Percentiles rank a stretch among this genome's conserved stretches.
Evolutionary conservation across 768 basidiomycete species (phyloP).

Genomic region (Suillus subluteus): DNA sequence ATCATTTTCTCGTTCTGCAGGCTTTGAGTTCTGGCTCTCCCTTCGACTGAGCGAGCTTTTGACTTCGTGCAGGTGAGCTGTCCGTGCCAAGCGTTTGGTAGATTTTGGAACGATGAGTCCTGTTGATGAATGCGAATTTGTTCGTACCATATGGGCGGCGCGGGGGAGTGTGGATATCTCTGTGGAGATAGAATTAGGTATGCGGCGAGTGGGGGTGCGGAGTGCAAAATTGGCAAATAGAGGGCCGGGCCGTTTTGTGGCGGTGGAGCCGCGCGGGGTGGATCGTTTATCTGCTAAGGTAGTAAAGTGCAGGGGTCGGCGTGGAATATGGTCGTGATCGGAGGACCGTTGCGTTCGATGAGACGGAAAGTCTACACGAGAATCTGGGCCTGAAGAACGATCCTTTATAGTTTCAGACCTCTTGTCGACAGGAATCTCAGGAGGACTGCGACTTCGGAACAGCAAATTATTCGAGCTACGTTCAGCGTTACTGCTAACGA

Average conservation of each 20-base stretch:
- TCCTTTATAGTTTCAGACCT: constrained; percentile 15
- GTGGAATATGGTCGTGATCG: background rate
- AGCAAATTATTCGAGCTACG: constrained; percentile 24
- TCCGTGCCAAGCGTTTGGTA: constrained; percentile 63
- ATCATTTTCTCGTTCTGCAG: constrained; percentile 18
- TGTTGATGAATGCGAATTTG: constrained; percentile 44
- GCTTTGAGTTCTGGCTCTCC: constrained; percentile 17
- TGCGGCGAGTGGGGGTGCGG: constrained; percentile 36
- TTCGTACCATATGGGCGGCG: constrained; percentile 45
- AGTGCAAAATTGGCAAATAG: constrained; percentile 16
- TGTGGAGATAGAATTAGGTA: constrained; percentile 22
- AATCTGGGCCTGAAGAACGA: background rate
- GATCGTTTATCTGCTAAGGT: background rate
- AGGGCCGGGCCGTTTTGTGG: background rate
- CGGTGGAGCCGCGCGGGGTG: background rate
- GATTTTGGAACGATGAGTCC: constrained; percentile 37
- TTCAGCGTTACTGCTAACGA: constrained; percentile 55
- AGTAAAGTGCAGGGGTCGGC: background rate
- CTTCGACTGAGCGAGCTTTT: constrained; percentile 26
- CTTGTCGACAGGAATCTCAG: constrained; percentile 16
- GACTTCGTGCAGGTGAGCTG: constrained; percentile 72
- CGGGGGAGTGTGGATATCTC: constrained; percentile 35
- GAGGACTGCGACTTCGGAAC: constrained; percentile 37
- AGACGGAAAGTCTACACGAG: background rate
- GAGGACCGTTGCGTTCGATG: background rate